Conservation (phyloP, 441 rosid genomes). For the Eutrema salsugineum region DNA sequence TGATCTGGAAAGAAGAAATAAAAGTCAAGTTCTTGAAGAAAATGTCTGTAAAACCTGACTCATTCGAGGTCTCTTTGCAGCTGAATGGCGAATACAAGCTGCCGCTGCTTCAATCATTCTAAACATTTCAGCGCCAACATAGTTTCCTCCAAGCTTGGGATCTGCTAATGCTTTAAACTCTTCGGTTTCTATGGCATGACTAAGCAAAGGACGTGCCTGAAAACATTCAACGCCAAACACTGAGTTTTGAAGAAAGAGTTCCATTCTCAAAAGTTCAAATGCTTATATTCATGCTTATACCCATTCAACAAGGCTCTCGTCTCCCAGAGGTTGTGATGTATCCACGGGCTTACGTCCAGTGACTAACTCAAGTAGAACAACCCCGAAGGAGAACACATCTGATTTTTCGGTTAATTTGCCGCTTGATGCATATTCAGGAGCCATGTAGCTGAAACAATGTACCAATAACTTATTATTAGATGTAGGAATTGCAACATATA, state of each 20-base stretch:
- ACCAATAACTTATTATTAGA: not conserved
- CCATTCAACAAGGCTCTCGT: conserved; percentile 99
- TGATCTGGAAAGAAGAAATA: not conserved
- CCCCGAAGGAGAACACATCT: conserved; percentile 90
- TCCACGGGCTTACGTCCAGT: conserved; percentile 97
- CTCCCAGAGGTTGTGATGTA: conserved; percentile 78
- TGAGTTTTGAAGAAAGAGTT: not conserved
- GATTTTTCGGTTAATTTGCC: conserved; percentile 98
- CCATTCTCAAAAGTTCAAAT: not conserved
- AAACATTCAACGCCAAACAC: not conserved
- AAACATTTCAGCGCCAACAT: conserved; percentile 63
- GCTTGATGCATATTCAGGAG: conserved; percentile 97
- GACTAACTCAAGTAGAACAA: conserved; percentile 89
- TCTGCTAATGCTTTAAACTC: conserved; percentile 57
- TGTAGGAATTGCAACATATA: conserved; percentile 12
- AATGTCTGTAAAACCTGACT: conserved; percentile 62
- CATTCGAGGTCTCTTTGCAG: conserved; percentile 86
- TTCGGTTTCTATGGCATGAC: conserved; percentile 60
- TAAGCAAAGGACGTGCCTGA: conserved; percentile 88
- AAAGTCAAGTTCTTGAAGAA: not conserved
- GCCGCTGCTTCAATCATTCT: conserved; percentile 82
- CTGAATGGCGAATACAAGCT: conserved; percentile 84
- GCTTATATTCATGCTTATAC: conserved; percentile 33
- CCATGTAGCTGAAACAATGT: conserved; percentile 68
- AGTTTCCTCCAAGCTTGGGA: conserved; percentile 61